Percentiles rank a stretch among this genome's conserved stretches.
Evolutionary conservation across 2,329 filamentous ascomycete genomes (phyloP).

Genomic region (Colletotrichum sp.): DNA sequence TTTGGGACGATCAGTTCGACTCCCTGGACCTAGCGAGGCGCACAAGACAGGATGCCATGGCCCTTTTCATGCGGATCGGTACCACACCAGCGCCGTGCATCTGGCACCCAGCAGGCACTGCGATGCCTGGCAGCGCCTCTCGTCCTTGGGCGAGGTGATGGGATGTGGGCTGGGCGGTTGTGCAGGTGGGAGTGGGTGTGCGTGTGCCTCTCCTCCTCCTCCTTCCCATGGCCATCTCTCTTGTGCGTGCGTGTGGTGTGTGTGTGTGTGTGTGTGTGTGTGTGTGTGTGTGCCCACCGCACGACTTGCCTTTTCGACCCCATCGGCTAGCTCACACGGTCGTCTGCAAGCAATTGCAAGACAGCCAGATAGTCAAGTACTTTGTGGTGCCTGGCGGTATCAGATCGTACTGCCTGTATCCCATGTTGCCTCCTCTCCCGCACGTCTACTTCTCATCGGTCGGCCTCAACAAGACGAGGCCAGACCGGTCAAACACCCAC

Average conservation of each 20-base stretch:
- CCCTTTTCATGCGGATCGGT: background rate
- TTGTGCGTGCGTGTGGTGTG: background rate
- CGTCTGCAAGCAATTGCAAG: slow-evolving; percentile 7
- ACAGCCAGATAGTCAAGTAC: slow-evolving; percentile 3
- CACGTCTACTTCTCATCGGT: slow-evolving; percentile 10
- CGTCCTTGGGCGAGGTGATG: background rate
- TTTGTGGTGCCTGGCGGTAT: slow-evolving; percentile 8
- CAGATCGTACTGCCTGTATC: slow-evolving; percentile 1
- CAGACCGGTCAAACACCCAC: slow-evolving; percentile 9
- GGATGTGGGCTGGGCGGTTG: background rate
- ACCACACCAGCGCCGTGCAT: slow-evolving; percentile 6
- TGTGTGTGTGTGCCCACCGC: slow-evolving; percentile 7
- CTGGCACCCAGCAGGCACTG: background rate
- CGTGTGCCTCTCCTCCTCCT: background rate
- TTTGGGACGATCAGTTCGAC: background rate
- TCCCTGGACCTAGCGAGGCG: background rate
- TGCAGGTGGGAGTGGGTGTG: slow-evolving; percentile 2
- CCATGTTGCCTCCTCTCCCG: slow-evolving; percentile 13
- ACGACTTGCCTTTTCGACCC: slow-evolving; percentile 9
- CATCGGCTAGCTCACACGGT: background rate
- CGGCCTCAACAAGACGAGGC: slow-evolving; percentile 14
- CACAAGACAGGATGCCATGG: background rate
- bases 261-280: slow-evolving; percentile 3
- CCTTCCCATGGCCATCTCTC: background rate
- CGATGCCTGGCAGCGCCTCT: background rate